Base-by-base conservation (phyloP, 176 grass and related monocot genomes). In the Rhipidocladum racemiflorum region DNA sequence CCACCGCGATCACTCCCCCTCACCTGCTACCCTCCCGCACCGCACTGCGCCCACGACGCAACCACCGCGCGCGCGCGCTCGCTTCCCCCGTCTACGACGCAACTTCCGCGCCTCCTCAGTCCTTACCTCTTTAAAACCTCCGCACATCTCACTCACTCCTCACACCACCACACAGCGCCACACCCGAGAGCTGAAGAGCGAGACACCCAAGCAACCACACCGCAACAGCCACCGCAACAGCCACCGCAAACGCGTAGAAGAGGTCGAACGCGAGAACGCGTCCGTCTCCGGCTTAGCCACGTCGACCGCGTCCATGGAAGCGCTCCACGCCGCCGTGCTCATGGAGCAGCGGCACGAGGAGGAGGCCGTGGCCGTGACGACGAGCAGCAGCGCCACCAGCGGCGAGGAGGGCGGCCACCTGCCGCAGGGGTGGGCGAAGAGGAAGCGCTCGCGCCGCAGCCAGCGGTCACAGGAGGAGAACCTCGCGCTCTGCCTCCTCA, bases 401-500 rank as follows among this genome's bases (percentile, higher is more conserved):
- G 81, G 89, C 12, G 88, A 91, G 27, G 90, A 94, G 16, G 84
- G 81, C 77, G 72, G 46, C 30, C 82, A 70, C 64, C 45, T 91
- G 46, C 96, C 87, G 15, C 90, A 95, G 20, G 92, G 96, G 6
- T 95, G 92, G 90, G 86, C 93, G 9, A 95, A 99, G 85, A 71
- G 83, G 85, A 99, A 99, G 90, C 62, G 96, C 13, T 93, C 90
- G 49, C 91, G 92, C n/a, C 92, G 92, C 60, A 62, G 60, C 48
- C 87, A 76, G 65, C 88, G 84, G 1, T 93, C 88, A 0, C 93
- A 99, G 89, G 96, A 99, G 80, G 96, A 99, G 87, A 88, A 95
- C 80, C 79, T 99, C 50, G 96, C 96, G 17, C 82, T 95, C 27
- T 99, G 96, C 68, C 96, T 99, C 72, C 72, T 99, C 80, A 93